Base-by-base conservation (phyloP, 75 land plant species). In the Ceratopteris richardii region DNA sequence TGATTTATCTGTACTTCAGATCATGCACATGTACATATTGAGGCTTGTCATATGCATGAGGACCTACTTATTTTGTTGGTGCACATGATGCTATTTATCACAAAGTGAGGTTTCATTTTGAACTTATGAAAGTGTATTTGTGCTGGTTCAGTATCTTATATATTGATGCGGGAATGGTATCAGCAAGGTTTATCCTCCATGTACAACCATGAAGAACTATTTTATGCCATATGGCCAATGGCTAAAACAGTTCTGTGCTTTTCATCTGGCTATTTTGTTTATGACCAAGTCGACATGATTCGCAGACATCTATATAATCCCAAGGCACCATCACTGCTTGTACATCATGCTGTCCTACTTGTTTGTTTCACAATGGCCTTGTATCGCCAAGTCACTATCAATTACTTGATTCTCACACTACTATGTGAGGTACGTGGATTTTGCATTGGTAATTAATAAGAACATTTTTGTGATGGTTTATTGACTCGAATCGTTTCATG, bases 261-360 rank as follows among this genome's bases (percentile, higher is more conserved):
- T 31, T 92, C 97, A 23, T 92, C 89, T 72, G 97, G 94, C 44
- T 88, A 92, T 76, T 92, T 92, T 71, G 97, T 89, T 21, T 92
- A 92, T 76, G 97, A 92, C 58, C 97, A 92, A 58, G 71, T 70
- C 82, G 89, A 92, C 69, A 88, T 92, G 97, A 62, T 92, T 29
- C 76, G 60, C 10, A 80, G 77, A 44, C 78, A 69, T 39, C 62
- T 92, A 11, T 92, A 92, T 57, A 82, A 69, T 51, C 79, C 88
- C 37, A 69, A 71, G 77, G 67, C 82, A 23, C 92, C 96, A 57
- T 54, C 71, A 13, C 74, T 92, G 29, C 78, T 92, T 19, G 65
- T 74, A n/a, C 97, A 92, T 56, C 97, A 92, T 73, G 55, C 77
- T 10, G 60, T 92, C 16, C 93, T 92, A 1, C 82, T 92, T 6